Evolutionary conservation across 768 basidiomycete genomes (phyloP), one percentile per base, ranked within the genome.

Genomic region (Trametopsis cervina): DNA sequence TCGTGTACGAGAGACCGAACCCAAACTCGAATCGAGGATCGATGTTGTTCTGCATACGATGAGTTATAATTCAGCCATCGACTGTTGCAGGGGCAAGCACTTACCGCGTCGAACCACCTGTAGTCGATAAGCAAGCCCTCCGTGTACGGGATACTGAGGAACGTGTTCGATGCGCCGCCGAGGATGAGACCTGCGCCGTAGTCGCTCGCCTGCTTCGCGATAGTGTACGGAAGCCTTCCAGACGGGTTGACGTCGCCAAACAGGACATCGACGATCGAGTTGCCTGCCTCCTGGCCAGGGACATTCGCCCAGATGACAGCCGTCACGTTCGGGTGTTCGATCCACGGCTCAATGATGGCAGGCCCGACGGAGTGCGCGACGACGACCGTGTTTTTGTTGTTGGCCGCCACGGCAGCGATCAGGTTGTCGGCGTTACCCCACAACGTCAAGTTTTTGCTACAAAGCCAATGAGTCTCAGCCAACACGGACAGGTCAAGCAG

Each of bases 11-110:
- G 59, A 94, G 63, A 0, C 93, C 93, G 60, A 82, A 94, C 4
- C 93, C 93, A 62, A 97, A 97, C 59, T 89, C 88, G 58, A 80
- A 91, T 29, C 86, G 85, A 3, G 89, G 89, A 0, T 72, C 73
- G 53, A 90, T 88, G 52, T 82, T 76, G 63, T 77, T 68, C 77
- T 84, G 25, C 21, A n/a, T n/a, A n/a, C n/a, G n/a, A n/a, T n/a
- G 13, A 24, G 20, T 18, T 5, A 10, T 23, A n/a, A n/a, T 17
- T 40, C 25, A 46, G 35, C 17, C 17, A 38, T 27, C 33, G 10
- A 36, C 33, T 23, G 26, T 21, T 15, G 33, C 18, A n/a, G 12
- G 3, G 23, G 21, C 4, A 33, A 23, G 13, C 12, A 55, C 66
- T 33, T 40, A 71, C 62, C 22, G 61, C 52, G 49, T 71, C 69